Base-by-base conservation (phyloP, 495 filamentous ascomycete genomes). In the Halenospora varia region DNA sequence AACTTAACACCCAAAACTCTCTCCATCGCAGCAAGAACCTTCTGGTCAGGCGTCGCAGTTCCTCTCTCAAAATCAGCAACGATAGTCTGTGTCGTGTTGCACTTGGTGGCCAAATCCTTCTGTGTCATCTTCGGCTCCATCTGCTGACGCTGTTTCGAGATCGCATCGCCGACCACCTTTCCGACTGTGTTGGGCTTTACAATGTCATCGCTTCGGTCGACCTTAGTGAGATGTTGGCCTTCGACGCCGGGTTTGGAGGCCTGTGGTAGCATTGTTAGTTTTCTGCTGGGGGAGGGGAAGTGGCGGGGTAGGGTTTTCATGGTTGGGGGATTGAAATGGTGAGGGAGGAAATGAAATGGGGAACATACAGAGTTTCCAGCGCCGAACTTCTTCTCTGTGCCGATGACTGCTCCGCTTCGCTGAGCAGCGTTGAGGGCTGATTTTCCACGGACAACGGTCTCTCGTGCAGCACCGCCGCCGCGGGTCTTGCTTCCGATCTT, bases 151-250 rank as follows among this genome's bases (percentile, higher is more conserved):
- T 83, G 82, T 66, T 81, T 78, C 63, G 82, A 81, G 81, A 98
- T 96, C 22, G 87, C 90, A 56, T 88, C 81, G 59, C 88, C 92
- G 59, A 97, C 90, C 51, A 82, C 77, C 59, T 75, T 70, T 64
- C 92, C 90, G 48, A 97, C 81, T 53, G 90, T 96, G 73, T 92
- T 92, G 64, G 91, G 91, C 77, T 96, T 96, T 71, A 97, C 84
- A 75, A 97, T 96, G 71, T 97, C 94, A 80, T 97, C 95, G 71
- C 85, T 83, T 65, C 94, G 94, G 81, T 97, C 94, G 70, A 99
- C 92, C 80, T 97, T 99, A 45, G 94, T 97, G 51, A 97, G 80
- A 68, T 88, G 91, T 74, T 99, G 94, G 67, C 94, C 94, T 78
- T 97, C 93, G 59, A 79, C 77, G 48, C 70, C 77, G 59, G 80